These are phyloP conservation scores for Toxicodendron radicans DNA, from an alignment of 345 rosid species.

Conservation along the genomic window DNA sequence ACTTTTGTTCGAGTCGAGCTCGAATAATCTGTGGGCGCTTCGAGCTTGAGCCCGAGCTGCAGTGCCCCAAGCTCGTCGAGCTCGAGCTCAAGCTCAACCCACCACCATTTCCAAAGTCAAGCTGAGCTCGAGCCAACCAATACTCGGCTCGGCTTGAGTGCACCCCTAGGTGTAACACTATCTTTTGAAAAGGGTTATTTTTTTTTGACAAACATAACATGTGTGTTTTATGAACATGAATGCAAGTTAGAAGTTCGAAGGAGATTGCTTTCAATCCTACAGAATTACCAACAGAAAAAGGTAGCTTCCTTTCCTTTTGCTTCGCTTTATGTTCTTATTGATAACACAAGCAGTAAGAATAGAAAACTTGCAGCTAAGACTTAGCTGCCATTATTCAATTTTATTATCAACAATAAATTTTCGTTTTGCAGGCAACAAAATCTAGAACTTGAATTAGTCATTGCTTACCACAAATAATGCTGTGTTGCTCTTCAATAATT, in stretches of 20 bases:
- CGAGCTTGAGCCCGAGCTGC: too few species aligned
- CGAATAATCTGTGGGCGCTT: too few species aligned
- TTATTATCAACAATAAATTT: background rate
- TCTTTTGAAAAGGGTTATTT: background rate
- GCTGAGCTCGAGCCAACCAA: too few species aligned
- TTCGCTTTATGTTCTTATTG: background rate
- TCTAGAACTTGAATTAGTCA: background rate
- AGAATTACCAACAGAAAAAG: background rate
- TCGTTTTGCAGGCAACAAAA: conserved; percentile 7
- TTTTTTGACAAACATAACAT: background rate
- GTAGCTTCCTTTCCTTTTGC: background rate
- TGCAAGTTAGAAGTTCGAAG: background rate
- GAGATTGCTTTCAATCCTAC: background rate
- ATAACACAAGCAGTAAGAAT: background rate
- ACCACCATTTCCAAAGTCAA: too few species aligned
- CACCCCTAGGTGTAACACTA: background rate
- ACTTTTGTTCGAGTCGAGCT: too few species aligned
- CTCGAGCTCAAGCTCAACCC: too few species aligned
- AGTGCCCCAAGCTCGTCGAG: too few species aligned
- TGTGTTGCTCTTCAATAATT: conserved; percentile 85
- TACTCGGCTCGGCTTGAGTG: too few species aligned
- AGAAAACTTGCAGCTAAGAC: background rate
- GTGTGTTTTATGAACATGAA: background rate
- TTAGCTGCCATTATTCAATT: background rate
- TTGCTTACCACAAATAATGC: conserved; percentile 75